A percentile compares a stretch with the other conserved stretches of the same genome.
These are phyloP conservation scores for Vigna radiata DNA, from an alignment of 306 rosid genomes.

Conservation along the genomic window DNA sequence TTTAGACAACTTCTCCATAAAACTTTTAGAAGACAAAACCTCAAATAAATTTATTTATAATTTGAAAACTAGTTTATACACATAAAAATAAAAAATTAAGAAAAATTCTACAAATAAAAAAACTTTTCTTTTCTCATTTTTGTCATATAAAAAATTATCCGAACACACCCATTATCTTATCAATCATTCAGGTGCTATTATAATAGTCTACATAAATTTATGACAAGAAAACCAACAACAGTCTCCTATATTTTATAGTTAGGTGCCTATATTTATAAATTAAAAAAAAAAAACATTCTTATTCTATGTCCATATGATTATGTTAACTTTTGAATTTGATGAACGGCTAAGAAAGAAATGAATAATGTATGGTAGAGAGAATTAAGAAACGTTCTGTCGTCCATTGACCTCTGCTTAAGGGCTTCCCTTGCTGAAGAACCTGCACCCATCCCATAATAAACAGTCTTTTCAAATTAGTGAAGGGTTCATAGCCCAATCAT, in stretches of 20 bases:
- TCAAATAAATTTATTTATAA: no score
- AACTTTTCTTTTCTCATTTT: no score
- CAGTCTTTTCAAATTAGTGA: conserved; percentile 47
- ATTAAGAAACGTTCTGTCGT: conserved; percentile 76
- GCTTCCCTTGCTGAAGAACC: conserved; percentile 95
- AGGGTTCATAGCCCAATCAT: conserved; percentile 32
- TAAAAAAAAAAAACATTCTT: background rate
- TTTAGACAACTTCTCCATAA: no score
- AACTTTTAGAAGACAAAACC: no score
- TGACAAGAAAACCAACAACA: background rate
- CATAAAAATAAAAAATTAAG: no score
- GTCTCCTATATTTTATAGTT: background rate
- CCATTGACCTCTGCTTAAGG: conserved; percentile 82
- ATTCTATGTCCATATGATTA: background rate
- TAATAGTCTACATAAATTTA: background rate
- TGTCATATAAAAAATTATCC: no score
- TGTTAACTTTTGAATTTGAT: conserved; percentile 27
- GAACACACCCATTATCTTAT: background rate
- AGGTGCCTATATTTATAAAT: background rate
- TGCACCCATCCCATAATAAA: conserved; percentile 99
- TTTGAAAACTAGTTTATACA: no score
- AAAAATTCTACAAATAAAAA: no score
- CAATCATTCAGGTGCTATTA: background rate
- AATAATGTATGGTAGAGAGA: background rate
- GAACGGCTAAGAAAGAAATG: conserved; percentile 17